These are phyloP conservation scores for Sclerotiophoma versabilis DNA, from an alignment of 2,329 filamentous ascomycete genomes.

Conservation along the genomic window DNA sequence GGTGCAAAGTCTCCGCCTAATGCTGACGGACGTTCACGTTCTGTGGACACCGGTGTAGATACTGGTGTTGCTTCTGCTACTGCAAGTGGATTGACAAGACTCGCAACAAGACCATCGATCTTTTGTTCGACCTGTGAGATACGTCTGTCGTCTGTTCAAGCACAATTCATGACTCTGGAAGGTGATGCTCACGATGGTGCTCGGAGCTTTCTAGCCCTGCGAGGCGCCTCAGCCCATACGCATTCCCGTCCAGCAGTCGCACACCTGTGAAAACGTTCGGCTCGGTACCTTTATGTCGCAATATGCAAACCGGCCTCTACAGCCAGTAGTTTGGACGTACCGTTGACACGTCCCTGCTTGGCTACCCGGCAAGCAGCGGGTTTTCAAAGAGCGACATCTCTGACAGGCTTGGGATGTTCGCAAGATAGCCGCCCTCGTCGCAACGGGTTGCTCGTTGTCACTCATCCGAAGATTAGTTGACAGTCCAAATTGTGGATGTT, in stretches of 20 bases:
- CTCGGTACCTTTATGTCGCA: background rate
- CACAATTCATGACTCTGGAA: background rate
- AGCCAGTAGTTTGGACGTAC: constrained; percentile 21
- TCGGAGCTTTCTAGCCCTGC: constrained; percentile 34
- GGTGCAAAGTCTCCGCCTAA: background rate
- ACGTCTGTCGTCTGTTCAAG: constrained; percentile 26
- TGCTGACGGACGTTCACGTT: background rate
- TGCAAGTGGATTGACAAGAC: constrained; percentile 29
- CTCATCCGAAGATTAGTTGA: constrained; percentile 28
- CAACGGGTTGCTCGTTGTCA: constrained; percentile 26
- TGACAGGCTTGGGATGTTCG: constrained; percentile 45
- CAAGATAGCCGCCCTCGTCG: constrained; percentile 15
- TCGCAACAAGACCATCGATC: constrained; percentile 45
- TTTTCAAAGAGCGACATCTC: constrained; percentile 44
- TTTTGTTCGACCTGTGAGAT: constrained; percentile 48
- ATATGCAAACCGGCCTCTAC: background rate
- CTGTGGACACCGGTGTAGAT: background rate
- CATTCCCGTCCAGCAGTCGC: constrained; percentile 36
- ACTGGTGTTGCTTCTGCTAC: background rate
- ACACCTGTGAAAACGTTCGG: constrained; percentile 30
- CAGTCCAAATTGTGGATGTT: background rate
- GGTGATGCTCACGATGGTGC: constrained; percentile 44
- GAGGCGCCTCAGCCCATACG: constrained; percentile 41
- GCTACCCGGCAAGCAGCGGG: constrained; percentile 42
- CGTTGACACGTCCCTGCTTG: constrained; percentile 40